Conservation (phyloP, 2,329 filamentous ascomycete species). For the Paecilomyces variotii region DNA sequence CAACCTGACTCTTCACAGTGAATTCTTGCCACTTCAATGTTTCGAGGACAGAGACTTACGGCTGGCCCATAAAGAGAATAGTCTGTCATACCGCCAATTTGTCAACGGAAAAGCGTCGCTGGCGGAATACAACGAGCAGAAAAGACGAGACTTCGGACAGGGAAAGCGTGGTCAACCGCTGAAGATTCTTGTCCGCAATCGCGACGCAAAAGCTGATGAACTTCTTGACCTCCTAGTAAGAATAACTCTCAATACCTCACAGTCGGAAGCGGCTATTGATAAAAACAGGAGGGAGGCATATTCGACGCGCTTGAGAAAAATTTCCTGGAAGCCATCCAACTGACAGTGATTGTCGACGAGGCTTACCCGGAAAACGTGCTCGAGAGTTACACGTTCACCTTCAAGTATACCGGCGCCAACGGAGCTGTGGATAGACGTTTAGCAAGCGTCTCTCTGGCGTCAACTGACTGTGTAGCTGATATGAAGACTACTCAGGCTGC, state of each 20-base stretch:
- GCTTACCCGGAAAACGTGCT: slow-evolving; percentile 31
- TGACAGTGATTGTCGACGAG: slow-evolving; percentile 38
- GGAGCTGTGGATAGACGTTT: slow-evolving; percentile 21
- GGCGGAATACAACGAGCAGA: slow-evolving; percentile 1
- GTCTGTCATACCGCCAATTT: slow-evolving; percentile 20
- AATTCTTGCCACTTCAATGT: slow-evolving; percentile 27
- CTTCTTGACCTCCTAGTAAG: slow-evolving; percentile 43
- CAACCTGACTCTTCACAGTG: slow-evolving; percentile 16
- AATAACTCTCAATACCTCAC: not conserved
- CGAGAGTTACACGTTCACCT: slow-evolving; percentile 44
- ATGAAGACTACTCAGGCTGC: slow-evolving; percentile 32
- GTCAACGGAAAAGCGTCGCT: slow-evolving; percentile 12
- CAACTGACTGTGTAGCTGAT: slow-evolving; percentile 21
- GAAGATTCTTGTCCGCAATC: slow-evolving; percentile 32
- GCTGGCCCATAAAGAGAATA: slow-evolving; percentile 15
- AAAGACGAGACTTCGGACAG: slow-evolving; percentile 11
- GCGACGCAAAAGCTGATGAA: slow-evolving; percentile 33
- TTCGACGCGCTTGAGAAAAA: slow-evolving; percentile 39
- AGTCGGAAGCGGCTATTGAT: slow-evolving; percentile 14
- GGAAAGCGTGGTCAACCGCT: slow-evolving; percentile 25
- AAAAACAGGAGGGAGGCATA: slow-evolving; percentile 39
- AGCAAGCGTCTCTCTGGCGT: slow-evolving; percentile 20
- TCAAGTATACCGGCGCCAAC: slow-evolving; percentile 32
- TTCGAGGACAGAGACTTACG: slow-evolving; percentile 26
- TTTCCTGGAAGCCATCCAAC: slow-evolving; percentile 37